A percentile compares a stretch with the other conserved stretches of the same genome.
Evolutionary conservation across 1,284 basidiomycete species (phyloP).

Genomic region (Cryptococcus floricola): DNA sequence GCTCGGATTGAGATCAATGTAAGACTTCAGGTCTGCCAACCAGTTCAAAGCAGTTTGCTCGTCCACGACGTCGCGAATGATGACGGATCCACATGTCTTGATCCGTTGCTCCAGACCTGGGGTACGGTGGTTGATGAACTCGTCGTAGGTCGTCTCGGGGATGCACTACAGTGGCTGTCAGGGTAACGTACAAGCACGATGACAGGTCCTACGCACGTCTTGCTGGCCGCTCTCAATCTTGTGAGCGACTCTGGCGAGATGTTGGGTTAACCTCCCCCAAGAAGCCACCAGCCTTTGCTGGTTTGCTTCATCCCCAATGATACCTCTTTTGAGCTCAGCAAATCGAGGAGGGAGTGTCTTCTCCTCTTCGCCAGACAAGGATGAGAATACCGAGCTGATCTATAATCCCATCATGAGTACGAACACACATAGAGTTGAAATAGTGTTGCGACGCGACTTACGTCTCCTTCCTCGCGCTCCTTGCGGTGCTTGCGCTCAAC

Average conservation of each 20-base stretch:
- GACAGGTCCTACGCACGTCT: slow-evolving; percentile 21
- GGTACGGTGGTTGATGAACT: slow-evolving; percentile 53
- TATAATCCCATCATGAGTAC: slow-evolving; percentile 3
- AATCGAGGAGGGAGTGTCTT: slow-evolving; percentile 58
- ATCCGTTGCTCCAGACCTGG: slow-evolving; percentile 51
- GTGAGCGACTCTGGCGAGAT: slow-evolving; percentile 52
- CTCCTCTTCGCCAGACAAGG: slow-evolving; percentile 53
- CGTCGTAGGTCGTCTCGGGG: slow-evolving; percentile 56
- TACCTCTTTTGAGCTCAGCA: slow-evolving; percentile 58
- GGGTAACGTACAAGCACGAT: background rate
- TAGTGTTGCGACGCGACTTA: background rate
- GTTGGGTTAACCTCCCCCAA: slow-evolving; percentile 58
- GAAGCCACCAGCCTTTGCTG: slow-evolving; percentile 54
- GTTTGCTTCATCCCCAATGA: slow-evolving; percentile 44
- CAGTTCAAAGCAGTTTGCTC: slow-evolving; percentile 58
- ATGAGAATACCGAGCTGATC: slow-evolving; percentile 61
- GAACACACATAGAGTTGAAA: background rate
- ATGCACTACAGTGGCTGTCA: slow-evolving; percentile 53
- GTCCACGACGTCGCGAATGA: slow-evolving; percentile 61
- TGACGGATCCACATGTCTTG: slow-evolving; percentile 58
- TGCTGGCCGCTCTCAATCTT: slow-evolving; percentile 54
- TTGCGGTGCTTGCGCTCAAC: background rate
- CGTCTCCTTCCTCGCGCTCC: background rate
- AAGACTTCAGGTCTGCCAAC: slow-evolving; percentile 59
- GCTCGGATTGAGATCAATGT: slow-evolving; percentile 55